Evolutionary conservation across 2,329 filamentous ascomycete species (phyloP).

Genomic region (Fusarium humuli): DNA sequence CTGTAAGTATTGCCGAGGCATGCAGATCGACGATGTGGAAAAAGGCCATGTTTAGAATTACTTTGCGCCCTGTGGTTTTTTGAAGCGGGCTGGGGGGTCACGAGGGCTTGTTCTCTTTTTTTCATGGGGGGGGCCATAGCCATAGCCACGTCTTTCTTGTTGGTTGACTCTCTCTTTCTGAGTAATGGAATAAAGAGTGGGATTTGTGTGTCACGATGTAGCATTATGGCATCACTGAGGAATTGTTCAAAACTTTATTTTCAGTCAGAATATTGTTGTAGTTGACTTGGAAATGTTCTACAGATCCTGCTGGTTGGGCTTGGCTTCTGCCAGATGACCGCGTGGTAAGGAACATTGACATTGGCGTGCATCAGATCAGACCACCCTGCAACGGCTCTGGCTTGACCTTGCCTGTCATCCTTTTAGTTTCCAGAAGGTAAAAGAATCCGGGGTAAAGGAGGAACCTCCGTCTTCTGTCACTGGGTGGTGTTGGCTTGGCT

Average conservation of each 20-base stretch:
- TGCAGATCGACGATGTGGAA: constrained; percentile 19
- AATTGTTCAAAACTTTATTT: not conserved
- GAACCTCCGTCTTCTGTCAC: constrained; percentile 2
- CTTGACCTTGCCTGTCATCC: constrained; percentile 5
- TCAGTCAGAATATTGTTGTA: not conserved
- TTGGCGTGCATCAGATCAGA: constrained; percentile 25
- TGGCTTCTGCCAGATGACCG: constrained; percentile 10
- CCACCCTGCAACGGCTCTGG: constrained; percentile 27
- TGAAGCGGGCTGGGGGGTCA: constrained; percentile 18
- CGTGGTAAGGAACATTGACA: constrained; percentile 5
- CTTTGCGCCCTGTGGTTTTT: constrained; percentile 33
- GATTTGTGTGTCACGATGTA: constrained; percentile 6
- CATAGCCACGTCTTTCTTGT: constrained; percentile 8
- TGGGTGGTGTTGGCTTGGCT: not conserved
- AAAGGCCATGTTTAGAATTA: constrained; percentile 27
- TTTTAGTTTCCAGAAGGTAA: constrained; percentile 3
- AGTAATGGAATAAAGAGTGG: constrained; percentile 10
- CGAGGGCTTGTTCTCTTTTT: constrained; percentile 20
- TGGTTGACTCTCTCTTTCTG: constrained; percentile 15
- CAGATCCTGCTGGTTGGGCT: constrained; percentile 14
- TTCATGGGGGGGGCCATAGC: not conserved
- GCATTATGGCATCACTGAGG: constrained; percentile 17
- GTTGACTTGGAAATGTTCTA: too few relatives aligned
- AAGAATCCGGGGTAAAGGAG: constrained; percentile 21
- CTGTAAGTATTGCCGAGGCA: constrained; percentile 2